Evolutionary conservation across 2,329 filamentous ascomycete species (phyloP), one percentile per base, ranked within the genome.

Genomic region (Blastomyces gilchristii): DNA sequence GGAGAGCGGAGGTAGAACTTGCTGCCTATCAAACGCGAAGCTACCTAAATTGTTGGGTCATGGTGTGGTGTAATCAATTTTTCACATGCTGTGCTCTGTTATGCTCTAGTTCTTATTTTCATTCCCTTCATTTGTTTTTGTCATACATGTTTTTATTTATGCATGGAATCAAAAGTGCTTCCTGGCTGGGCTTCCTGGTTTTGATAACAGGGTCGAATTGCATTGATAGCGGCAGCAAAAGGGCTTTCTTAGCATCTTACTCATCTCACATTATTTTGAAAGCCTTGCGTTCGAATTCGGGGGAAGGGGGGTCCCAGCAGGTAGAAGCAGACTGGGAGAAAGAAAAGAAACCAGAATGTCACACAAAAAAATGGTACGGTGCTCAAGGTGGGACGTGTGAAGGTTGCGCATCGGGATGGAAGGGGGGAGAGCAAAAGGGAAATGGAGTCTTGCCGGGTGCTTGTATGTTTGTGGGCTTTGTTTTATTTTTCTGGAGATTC

Each of bases 81-180:
- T n/a, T 37, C 52, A 54, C 14, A 9, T 54, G 16, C 16, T 14
- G 12, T 54, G 52, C 7, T 54, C 31, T 54, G 14, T 54, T 18
- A 18, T 54, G 14, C n/a, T 34, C 34, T 57, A 57, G 11, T 18
- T 41, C 31, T 22, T 39, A 7, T 11, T 57, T 56, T 41, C 39
- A 25, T n/a, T 43, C 34, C 4, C 54, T 41, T 5, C 22, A 39
- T 57, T 34, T 41, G n/a, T 3, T 41, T 57, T 41, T 57, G 49
- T 28, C 11, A 37, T 57, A 57, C 54, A 14, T 57, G 16, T 59
- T 59, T 59, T 47, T 59, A 59, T 59, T 58, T 49, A 49, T 34
- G 57, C 41, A 49, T 59, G 28, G 57, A 34, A 59, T 25, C 57
- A 59, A 59, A 59, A 59, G 41, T 59, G 16, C 41, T 49, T 34